A percentile compares a stretch with the other conserved stretches of the same genome.
Evolutionary conservation across 1,139 yeast species (phyloP).

Genomic region (Kurtzmaniella quercitrusa): DNA sequence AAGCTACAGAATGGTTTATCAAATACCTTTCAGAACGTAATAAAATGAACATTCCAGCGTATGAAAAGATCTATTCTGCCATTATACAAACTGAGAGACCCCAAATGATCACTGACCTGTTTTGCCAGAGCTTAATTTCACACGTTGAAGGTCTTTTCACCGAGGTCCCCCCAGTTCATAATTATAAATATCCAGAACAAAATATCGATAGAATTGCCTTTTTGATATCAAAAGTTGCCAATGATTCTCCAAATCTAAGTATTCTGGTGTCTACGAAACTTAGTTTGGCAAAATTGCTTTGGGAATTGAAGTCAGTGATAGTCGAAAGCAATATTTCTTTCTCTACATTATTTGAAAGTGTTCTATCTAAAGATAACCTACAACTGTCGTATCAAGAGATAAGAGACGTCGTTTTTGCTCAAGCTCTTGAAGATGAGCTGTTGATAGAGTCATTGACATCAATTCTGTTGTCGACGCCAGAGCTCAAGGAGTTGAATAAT

Average conservation of each 20-base stretch:
- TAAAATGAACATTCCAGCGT: slow-evolving; percentile 17
- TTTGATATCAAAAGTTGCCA: slow-evolving; percentile 11
- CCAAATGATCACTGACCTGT: slow-evolving; percentile 15
- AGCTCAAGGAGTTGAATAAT: slow-evolving; percentile 3
- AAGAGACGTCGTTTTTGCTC: slow-evolving; percentile 16
- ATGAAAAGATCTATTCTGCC: slow-evolving; percentile 18
- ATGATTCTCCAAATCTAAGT: slow-evolving; percentile 6
- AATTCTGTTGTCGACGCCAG: slow-evolving; percentile 12
- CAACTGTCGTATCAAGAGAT: slow-evolving; percentile 11
- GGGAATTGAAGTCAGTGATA: slow-evolving; percentile 21
- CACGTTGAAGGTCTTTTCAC: slow-evolving; percentile 31
- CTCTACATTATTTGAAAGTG: background rate
- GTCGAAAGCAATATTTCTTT: slow-evolving; percentile 9
- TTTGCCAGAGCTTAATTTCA: slow-evolving; percentile 17
- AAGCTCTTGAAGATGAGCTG: slow-evolving; percentile 22
- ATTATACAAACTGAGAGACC: slow-evolving; percentile 4
- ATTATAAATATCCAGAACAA: slow-evolving; percentile 27
- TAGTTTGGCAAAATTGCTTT: slow-evolving; percentile 15
- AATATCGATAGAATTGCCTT: slow-evolving; percentile 29
- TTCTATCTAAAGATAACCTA: background rate
- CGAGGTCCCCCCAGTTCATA: slow-evolving; percentile 31
- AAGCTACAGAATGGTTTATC: slow-evolving; percentile 21
- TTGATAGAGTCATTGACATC: slow-evolving; percentile 17
- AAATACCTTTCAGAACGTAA: slow-evolving; percentile 13
- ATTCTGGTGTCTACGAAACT: background rate